phyloP scores from a whole-genome alignment of 2,329 filamentous ascomycete genomes.

The Verticillium tricorpus region DNA sequence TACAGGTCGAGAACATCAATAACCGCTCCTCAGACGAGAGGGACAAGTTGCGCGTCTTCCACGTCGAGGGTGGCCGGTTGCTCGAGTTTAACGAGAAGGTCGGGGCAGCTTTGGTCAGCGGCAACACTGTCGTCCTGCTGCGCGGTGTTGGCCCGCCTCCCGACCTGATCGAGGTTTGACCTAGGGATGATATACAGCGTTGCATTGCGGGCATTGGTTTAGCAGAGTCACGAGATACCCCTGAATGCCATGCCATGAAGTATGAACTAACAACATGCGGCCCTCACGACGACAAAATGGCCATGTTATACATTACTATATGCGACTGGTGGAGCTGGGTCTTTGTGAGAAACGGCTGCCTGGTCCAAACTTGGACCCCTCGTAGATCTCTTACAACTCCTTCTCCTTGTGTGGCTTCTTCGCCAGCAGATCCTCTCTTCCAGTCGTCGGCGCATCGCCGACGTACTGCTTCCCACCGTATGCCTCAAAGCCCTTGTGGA shows the following conservation, averaged over 20 bases:
- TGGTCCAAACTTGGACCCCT: neutral
- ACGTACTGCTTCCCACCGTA: constrained; percentile 61
- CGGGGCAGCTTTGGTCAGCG: constrained; percentile 66
- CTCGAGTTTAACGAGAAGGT: constrained; percentile 87
- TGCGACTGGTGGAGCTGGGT: neutral
- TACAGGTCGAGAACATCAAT: constrained; percentile 82
- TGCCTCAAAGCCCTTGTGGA: constrained; percentile 74
- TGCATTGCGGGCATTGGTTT: neutral
- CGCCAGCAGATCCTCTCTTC: constrained; percentile 43
- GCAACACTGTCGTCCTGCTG: constrained; percentile 86
- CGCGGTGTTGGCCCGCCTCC: constrained; percentile 79
- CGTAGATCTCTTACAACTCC: constrained; percentile 5
- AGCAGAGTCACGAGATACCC: neutral
- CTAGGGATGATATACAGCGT: neutral
- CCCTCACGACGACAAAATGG: neutral
- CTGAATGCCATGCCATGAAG: neutral
- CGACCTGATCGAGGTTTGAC: constrained; percentile 59
- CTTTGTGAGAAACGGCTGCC: neutral
- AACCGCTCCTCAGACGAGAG: constrained; percentile 72
- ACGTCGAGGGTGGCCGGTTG: constrained; percentile 83
- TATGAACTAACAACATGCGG: neutral
- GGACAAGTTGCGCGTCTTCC: constrained; percentile 80
- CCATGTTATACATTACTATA: neutral
- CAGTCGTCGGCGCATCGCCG: constrained; percentile 48
- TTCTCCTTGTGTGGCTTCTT: constrained; percentile 21